Base-by-base conservation (phyloP, 306 rosid species). In the Ammopiptanthus mongolicus region DNA sequence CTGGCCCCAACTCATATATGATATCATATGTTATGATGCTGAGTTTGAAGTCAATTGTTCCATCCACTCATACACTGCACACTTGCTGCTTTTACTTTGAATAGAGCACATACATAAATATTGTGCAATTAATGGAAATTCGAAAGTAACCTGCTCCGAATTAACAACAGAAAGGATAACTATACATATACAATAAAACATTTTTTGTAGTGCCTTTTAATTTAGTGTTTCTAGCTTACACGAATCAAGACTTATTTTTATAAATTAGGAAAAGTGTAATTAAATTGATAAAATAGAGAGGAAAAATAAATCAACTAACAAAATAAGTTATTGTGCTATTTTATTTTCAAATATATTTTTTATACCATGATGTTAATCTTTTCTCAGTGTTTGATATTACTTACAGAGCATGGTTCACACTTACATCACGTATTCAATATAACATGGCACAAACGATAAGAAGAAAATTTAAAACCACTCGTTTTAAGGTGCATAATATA, bases 31-130 rank as follows among this genome's bases (percentile, higher is more conserved):
- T 62, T 57, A 5, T 69, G 46, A 48, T 78, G 50, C 28, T 51
- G 0, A 62, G 59, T 78, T 78, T 71, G 41, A 62, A 62, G 29
- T 62, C 73, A 51, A 37, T 36, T 70, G 58, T 70, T 71, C 72
- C 59, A 61, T 46, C 69, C 65, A 18, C 78, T 60, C 77, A 56
- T 69, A 72, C 44, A 56, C 39, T 25, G 31, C 64, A 8, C 44
- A 13, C 17, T 61, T 61, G n/a, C 28, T 17, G 31, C 66, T 51
- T 75, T 75, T 64, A 17, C 44, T 76, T 65, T 66, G 23, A 76
- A 50, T 61, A 19, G 0, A 19, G 0, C 71, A n/a, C 17, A 62
- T 0, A 7, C 78, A 12, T 6, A 9, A 48, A 8, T 37, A 14
- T 6, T 74, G 63, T 47, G 41, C 25, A n/a, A n/a, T n/a, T n/a